Evolutionary conservation across 306 rosid species (phyloP), one percentile per base, ranked within the genome.

Genomic region (Potentilla sterilis): DNA sequence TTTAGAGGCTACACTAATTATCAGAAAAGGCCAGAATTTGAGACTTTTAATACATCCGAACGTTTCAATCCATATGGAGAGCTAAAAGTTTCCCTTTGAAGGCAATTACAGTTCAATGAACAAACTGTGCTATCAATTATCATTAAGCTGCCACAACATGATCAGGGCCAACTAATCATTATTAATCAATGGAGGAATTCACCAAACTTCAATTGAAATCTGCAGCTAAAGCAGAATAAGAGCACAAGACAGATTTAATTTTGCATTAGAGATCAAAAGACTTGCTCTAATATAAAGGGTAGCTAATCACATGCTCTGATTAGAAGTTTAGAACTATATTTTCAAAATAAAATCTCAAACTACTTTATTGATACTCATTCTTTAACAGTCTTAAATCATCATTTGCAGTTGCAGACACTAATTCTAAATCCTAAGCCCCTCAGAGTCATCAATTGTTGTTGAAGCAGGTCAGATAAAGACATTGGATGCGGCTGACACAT

Each of bases 381-480:
- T 28, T 28, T 0, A 28, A 0, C n/a, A 3, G 61, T 69, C 59
- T 46, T 69, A 28, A 28, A 41, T 47, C 28, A 69, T 69, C 59
- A 69, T 69, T 70, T 48, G 9, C 21, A 1, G 68, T 4, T 11
- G 32, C 9, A 28, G 44, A 64, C 41, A 62, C 18, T 13, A 19
- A 16, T 75, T 38, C 10, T 28, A 28, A 22, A 18, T 28, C 28
- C 28, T 28, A 28, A 28, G 28, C 18, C 18, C 28, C 66, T 28
- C 35, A 61, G 16, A 32, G 40, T 35, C 32, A 74, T 75, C 51
- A 64, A 65, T 37, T 37, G 64, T 35, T 22, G 74, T 58, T 49
- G 34, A 32, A 61, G 51, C 65, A 42, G 57, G 69, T 68, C 68
- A 57, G 67, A 67, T 44, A 66, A 52, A 28, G 66, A 21, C 74